Conservation (phyloP, 83 land plant species). For the Picea engelmannii region DNA sequence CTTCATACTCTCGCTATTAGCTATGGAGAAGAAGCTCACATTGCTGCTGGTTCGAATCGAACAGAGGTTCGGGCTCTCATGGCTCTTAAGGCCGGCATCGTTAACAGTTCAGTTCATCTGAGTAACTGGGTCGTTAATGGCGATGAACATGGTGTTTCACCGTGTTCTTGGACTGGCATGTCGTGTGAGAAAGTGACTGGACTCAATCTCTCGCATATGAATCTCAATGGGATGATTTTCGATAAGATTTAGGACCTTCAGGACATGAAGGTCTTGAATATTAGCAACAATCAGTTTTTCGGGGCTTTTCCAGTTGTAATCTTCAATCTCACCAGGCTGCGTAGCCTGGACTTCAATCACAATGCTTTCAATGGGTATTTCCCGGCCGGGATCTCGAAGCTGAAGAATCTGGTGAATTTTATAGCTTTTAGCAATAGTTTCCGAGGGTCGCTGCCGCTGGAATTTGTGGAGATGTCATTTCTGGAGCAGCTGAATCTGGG, state of each 20-base stretch:
- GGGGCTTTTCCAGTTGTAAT: slow-evolving; percentile 43
- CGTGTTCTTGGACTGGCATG: slow-evolving; percentile 74
- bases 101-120: slow-evolving; percentile 23
- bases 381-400: slow-evolving; percentile 42
- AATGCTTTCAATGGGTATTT: slow-evolving; percentile 56
- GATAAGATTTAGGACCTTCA: slow-evolving; percentile 26
- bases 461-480: slow-evolving; percentile 23
- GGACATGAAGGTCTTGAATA: slow-evolving; percentile 43
- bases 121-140: slow-evolving; percentile 25
- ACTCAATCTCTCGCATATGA: slow-evolving; percentile 55
- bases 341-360: slow-evolving; percentile 59
- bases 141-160: too few species aligned
- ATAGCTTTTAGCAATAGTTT: slow-evolving; percentile 75
- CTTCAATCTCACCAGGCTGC: slow-evolving; percentile 21
- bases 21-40: neutral
- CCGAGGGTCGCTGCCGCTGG: slow-evolving; percentile 57
- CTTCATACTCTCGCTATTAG: neutral
- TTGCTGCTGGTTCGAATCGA: too few species aligned
- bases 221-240: slow-evolving; percentile 53
- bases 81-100: neutral
- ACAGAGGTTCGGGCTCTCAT: too few species aligned
- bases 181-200: slow-evolving; percentile 44
- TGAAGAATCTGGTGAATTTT: slow-evolving; percentile 39
- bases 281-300: slow-evolving; percentile 52
- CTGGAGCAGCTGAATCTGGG: slow-evolving; percentile 69